Percentiles rank a stretch among this genome's conserved stretches.
phyloP scores from a whole-genome alignment of 2,329 filamentous ascomycete genomes.

The Sporothrix luriei region DNA sequence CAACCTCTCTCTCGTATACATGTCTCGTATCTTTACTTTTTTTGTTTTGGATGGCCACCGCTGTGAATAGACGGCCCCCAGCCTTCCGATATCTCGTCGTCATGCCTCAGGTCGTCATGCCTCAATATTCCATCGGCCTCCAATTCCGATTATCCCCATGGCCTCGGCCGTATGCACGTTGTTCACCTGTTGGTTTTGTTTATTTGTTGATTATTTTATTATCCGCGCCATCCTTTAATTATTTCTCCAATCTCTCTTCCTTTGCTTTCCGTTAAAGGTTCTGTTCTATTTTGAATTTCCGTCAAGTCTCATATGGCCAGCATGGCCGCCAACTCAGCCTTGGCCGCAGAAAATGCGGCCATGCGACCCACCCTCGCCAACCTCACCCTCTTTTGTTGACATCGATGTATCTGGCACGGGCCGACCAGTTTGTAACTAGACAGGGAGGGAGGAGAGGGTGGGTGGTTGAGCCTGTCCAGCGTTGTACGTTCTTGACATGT shows the following conservation, averaged over 20 bases:
- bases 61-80: neutral
- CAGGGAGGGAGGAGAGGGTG: neutral
- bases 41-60: neutral
- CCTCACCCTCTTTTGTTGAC: conserved; percentile 8
- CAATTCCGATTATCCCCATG: neutral
- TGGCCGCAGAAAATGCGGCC: conserved; percentile 31
- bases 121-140: neutral
- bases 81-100: conserved; percentile 12
- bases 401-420: conserved; percentile 20
- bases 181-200: neutral
- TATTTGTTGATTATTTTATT: conserved; percentile 3
- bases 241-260: neutral
- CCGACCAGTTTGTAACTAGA: conserved; percentile 23
- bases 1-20: neutral
- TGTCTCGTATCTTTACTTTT: neutral
- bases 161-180: neutral
- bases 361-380: conserved; percentile 27
- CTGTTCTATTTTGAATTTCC: conserved; percentile 4
- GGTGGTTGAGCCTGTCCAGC: neutral
- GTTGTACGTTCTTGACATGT: neutral
- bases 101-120: neutral
- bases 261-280: neutral
- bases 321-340: conserved; percentile 26
- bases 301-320: conserved; percentile 19
- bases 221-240: conserved; percentile 7